Evolutionary conservation across 805 yeast species (phyloP), one percentile per base, ranked within the genome.

Genomic region (Saturnispora galanensis): DNA sequence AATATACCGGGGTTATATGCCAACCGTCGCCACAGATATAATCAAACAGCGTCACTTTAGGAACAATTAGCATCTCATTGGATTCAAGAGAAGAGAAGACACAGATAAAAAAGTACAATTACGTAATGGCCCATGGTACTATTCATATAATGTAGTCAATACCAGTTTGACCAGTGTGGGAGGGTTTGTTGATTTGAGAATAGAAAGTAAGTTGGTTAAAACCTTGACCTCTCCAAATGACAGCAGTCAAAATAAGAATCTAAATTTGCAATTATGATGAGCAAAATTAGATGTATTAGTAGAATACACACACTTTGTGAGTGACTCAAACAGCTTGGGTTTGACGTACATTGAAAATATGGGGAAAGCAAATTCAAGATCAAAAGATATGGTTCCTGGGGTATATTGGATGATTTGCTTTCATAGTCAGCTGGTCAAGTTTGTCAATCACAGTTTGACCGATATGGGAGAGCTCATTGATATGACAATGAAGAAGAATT

Each of bases 41-140:
- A n/a, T 37, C 45, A 12, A 10, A 26, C 21, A 42, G n/a, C 10
- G 41, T 15, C 11, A 38, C 36, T 10, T 36, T 18, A 2, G 45
- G 45, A 8, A 42, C 13, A 21, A 42, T 37, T 17, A 42, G 29
- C 45, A 42, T 42, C 10, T 12, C 31, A 10, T n/a, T 18, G 28
- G 11, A 21, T 15, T 21, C n/a, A 32, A 21, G 7, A 4, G 10
- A 13, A 35, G 13, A 21, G 28, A 31, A 4, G 10, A n/a, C n/a
- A n/a, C n/a, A n/a, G n/a, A n/a, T n/a, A n/a, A n/a, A n/a, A n/a
- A n/a, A n/a, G n/a, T n/a, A n/a, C n/a, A n/a, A n/a, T n/a, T 29
- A 13, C 9, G n/a, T 39, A 31, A 16, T 31, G 18, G 15, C 10
- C 31, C 32, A 33, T 12, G 2, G 15, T 15, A 18, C n/a, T n/a